Evolutionary conservation across 768 basidiomycete genomes (phyloP).

Genomic region (Tricholoma saponaceum): DNA sequence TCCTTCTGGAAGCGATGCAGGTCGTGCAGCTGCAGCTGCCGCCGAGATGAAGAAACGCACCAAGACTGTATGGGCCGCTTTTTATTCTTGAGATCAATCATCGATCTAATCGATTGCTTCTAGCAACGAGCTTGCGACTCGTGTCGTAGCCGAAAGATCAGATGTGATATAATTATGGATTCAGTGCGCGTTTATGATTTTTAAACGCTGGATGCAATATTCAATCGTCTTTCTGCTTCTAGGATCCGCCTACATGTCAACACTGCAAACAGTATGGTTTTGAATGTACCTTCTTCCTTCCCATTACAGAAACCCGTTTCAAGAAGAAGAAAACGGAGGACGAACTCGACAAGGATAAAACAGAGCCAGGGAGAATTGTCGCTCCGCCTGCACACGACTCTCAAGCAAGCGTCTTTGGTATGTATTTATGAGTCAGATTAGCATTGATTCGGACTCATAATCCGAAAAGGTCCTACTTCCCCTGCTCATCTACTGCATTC

Average conservation of each 20-base stretch:
- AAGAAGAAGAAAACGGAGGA: slow-evolving; percentile 92
- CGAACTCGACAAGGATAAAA: slow-evolving; percentile 42
- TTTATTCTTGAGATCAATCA: background rate
- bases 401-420: slow-evolving; percentile 56
- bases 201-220: background rate
- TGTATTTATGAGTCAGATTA: slow-evolving; percentile 18
- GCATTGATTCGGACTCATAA: slow-evolving; percentile 36
- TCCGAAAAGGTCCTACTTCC: slow-evolving; percentile 74
- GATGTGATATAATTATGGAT: slow-evolving; percentile 87
- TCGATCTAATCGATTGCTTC: slow-evolving; percentile 3
- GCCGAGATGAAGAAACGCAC: slow-evolving; percentile 81
- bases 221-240: background rate
- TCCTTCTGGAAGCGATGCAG: slow-evolving; percentile 44
- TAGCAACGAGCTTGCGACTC: slow-evolving; percentile 84
- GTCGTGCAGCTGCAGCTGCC: slow-evolving; percentile 24
- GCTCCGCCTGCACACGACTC: slow-evolving; percentile 44
- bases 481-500: slow-evolving; percentile 87
- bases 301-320: slow-evolving; percentile 98
- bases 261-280: slow-evolving; percentile 94
- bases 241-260: slow-evolving; percentile 79
- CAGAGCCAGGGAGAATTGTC: slow-evolving; percentile 26
- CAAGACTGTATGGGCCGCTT: slow-evolving; percentile 59
- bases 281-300: slow-evolving; percentile 96
- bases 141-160: slow-evolving; percentile 87
- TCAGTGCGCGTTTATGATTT: slow-evolving; percentile 24